Percentiles rank a stretch among this genome's conserved stretches.
Evolutionary conservation across 805 yeast species (phyloP).

Genomic region (Hanseniaspora thailandica): DNA sequence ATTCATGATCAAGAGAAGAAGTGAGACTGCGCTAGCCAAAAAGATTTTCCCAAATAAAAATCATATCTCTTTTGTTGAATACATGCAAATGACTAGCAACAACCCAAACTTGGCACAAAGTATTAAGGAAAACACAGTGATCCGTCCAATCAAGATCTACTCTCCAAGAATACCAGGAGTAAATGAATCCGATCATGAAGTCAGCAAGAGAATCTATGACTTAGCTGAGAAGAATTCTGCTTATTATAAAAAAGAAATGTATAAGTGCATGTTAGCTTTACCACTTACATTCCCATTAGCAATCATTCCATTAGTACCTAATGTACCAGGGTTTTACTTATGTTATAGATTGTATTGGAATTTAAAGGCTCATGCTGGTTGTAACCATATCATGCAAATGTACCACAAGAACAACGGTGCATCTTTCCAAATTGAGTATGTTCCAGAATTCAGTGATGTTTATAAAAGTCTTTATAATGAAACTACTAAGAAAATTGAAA

Average conservation of each 20-base stretch:
- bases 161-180: conserved; percentile 36
- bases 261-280: conserved; percentile 44
- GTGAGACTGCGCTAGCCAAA: conserved; percentile 15
- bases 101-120: conserved; percentile 13
- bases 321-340: conserved; percentile 81
- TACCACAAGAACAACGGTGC: conserved; percentile 35
- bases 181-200: conserved; percentile 21
- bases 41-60: conserved; percentile 17
- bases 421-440: conserved; percentile 25
- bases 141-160: conserved; percentile 35
- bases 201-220: conserved; percentile 30
- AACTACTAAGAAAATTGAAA: conserved; percentile 26
- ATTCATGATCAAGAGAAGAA: conserved; percentile 35
- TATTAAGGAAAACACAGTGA: conserved; percentile 17
- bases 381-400: conserved; percentile 51
- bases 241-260: conserved; percentile 46
- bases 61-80: conserved; percentile 19
- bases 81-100: conserved; percentile 8
- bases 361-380: conserved; percentile 65
- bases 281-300: conserved; percentile 77
- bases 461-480: conserved; percentile 20
- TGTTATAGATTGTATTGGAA: conserved; percentile 76
- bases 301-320: conserved; percentile 74
- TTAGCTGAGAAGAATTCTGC: conserved; percentile 37
- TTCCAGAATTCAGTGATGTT: conserved; percentile 27